Evolutionary conservation across 1,284 basidiomycete species (phyloP).

Genomic region (Testicularia cyperi): DNA sequence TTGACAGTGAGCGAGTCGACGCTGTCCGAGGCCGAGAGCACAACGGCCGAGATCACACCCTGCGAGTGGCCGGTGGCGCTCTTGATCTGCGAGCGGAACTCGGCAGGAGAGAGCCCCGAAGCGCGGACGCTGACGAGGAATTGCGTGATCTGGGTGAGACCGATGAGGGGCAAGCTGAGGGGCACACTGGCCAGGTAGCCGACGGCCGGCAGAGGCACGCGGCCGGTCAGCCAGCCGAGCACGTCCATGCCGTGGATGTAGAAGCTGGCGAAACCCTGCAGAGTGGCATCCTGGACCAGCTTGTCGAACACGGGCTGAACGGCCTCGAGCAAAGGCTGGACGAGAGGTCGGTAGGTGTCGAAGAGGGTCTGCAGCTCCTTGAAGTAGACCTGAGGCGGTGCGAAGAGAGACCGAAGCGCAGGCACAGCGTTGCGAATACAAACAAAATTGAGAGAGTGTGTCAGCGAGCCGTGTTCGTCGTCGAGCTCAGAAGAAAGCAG

Average conservation of each 20-base stretch:
- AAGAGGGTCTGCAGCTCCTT: conserved; percentile 89
- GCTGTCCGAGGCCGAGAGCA: conserved; percentile 75
- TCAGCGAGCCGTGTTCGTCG: too few species aligned
- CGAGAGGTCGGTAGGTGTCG: conserved; percentile 85
- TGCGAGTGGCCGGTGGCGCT: conserved; percentile 96
- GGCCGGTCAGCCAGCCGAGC: conserved; percentile 78
- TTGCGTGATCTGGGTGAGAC: conserved; percentile 89
- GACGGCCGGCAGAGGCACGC: conserved; percentile 71
- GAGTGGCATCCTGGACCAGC: conserved; percentile 60
- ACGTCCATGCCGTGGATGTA: conserved; percentile 83
- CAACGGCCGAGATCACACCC: conserved; percentile 88
- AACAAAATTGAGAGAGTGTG: too few species aligned
- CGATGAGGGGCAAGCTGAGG: conserved; percentile 92
- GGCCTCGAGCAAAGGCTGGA: conserved; percentile 70
- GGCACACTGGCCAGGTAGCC: conserved; percentile 92
- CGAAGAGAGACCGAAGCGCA: too few species aligned
- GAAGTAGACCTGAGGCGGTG: conserved; percentile 86
- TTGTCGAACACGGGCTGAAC: conserved; percentile 63
- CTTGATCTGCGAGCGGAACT: conserved; percentile 74
- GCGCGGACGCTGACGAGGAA: conserved; percentile 81
- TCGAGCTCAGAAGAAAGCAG: too few species aligned
- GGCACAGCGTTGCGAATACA: too few species aligned
- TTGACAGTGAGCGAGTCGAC: conserved; percentile 76
- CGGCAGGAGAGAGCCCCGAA: conserved; percentile 73
- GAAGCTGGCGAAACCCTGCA: conserved; percentile 67